Evolutionary conservation across 768 basidiomycete species (phyloP), one percentile per base, ranked within the genome.

Genomic region (Suillus placidus): DNA sequence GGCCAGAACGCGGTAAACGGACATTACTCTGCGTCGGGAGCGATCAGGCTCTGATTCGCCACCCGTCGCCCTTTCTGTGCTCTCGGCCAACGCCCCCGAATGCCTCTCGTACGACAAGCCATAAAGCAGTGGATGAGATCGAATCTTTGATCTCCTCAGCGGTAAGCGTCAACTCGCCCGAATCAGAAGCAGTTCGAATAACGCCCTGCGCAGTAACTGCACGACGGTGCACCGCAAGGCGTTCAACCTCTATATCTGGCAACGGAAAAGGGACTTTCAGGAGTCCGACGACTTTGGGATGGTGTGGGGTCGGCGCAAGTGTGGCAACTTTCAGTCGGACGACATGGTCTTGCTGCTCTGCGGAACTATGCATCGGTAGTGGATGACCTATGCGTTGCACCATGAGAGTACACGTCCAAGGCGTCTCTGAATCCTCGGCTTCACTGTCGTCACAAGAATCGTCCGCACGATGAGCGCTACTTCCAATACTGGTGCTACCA

Each of bases 131-230:
- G 47, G 88, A 89, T 70, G 90, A 93, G 64, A 97, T 88, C 20
- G 93, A 83, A 78, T 98, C 96, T 79, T 97, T 96, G 78, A 97
- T 89, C 77, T 96, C 94, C 79, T 97, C 95, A 55, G 93, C 94
- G 2, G 88, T 92, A 60, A 98, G 77, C 6, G 30, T 34, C 2
- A 51, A 23, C 35, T 87, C 88, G 43, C 76, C 73, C n/a, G 65
- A 55, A 23, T 65, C 65, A n/a, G 69, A 51, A 60, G 67, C 67
- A 56, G 73, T 77, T 52, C 69, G 73, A 68, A 65, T 74, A 45
- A 73, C 67, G 20, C 74, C 71, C 34, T 72, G 71, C 26, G 73
- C 9, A 0, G 71, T 69, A 71, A 83, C 69, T 56, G 83, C 72
- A 56, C 91, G 81, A 68, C 83, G 85, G 40, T 85, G 79, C 30